Conservation (phyloP, 2,329 filamentous ascomycete genomes). For the Claviceps purpurea region DNA sequence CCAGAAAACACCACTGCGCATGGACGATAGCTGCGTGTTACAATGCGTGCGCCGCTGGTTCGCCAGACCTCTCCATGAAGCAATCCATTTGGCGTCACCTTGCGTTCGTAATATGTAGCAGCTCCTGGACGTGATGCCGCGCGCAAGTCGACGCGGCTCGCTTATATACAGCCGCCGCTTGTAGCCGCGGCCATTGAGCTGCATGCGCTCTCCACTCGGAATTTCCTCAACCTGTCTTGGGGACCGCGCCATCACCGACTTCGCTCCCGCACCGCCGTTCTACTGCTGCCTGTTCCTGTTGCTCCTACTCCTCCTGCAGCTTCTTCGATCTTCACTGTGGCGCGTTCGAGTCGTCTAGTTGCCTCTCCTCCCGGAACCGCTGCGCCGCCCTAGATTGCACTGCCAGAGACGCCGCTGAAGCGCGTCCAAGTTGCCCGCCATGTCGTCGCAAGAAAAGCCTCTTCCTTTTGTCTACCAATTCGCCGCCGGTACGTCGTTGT, state of each 20-base stretch:
- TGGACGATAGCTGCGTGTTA: too few species aligned
- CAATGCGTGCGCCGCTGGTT: too few species aligned
- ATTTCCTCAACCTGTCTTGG: background rate
- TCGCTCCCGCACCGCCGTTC: background rate
- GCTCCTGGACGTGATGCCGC: background rate
- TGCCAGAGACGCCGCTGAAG: background rate
- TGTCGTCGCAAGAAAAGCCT: constrained; percentile 60
- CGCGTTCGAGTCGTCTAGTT: background rate
- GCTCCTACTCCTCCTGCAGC: background rate
- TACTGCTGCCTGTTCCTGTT: too few species aligned
- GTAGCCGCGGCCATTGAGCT: background rate
- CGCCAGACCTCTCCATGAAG: too few species aligned
- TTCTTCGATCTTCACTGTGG: background rate
- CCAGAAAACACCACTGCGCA: too few species aligned
- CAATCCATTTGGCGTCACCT: too few species aligned
- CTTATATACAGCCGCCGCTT: background rate
- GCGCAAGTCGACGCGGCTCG: background rate
- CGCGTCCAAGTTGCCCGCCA: constrained; percentile 25
- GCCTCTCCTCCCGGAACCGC: background rate
- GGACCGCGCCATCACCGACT: constrained; percentile 2
- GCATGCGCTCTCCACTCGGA: constrained; percentile 1
- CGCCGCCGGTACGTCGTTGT: constrained; percentile 56
- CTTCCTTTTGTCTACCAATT: constrained; percentile 93
- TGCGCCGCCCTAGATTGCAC: constrained; percentile 11
- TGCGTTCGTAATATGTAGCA: too few species aligned